phyloP scores from a whole-genome alignment of 2,329 filamentous ascomycete species.

The Botrytis medusae region DNA sequence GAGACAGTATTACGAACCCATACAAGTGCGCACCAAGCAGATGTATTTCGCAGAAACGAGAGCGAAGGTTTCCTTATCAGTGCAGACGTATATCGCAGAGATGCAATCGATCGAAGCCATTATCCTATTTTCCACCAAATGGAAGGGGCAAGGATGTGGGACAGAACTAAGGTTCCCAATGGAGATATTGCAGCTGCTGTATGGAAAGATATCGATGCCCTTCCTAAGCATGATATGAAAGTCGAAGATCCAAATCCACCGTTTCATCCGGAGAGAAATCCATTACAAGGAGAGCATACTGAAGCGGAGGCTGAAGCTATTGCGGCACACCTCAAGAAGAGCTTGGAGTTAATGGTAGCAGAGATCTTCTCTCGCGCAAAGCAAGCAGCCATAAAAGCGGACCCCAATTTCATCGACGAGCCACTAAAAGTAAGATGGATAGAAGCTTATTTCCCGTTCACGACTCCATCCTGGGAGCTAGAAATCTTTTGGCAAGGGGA shows the following conservation, averaged over 20 bases:
- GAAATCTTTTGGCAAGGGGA: constrained; percentile 93
- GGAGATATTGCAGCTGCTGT: constrained; percentile 65
- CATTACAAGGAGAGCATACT: constrained; percentile 73
- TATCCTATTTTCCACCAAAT: constrained; percentile 99
- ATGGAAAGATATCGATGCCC: constrained; percentile 64
- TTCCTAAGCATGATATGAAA: constrained; percentile 71
- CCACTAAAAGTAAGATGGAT: constrained; percentile 89
- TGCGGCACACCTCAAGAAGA: constrained; percentile 81
- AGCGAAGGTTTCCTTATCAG: constrained; percentile 84
- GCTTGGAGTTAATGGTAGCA: constrained; percentile 84
- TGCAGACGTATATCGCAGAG: constrained; percentile 91
- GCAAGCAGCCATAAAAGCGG: constrained; percentile 56
- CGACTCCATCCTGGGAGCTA: constrained; percentile 90
- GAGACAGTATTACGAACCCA: constrained; percentile 85
- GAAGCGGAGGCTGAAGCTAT: constrained; percentile 79
- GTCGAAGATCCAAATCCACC: constrained; percentile 84
- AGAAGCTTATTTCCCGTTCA: constrained; percentile 97
- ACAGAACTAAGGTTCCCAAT: constrained; percentile 59
- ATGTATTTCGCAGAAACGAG: constrained; percentile 71
- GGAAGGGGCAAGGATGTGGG: constrained; percentile 92
- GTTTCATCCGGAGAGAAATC: constrained; percentile 76
- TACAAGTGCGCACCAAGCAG: constrained; percentile 88
- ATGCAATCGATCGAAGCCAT: constrained; percentile 92
- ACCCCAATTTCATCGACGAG: constrained; percentile 57
- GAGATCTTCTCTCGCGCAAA: constrained; percentile 82